phyloP scores from a whole-genome alignment of 305 asterid genomes.

The Caryopteris hybrid region DNA sequence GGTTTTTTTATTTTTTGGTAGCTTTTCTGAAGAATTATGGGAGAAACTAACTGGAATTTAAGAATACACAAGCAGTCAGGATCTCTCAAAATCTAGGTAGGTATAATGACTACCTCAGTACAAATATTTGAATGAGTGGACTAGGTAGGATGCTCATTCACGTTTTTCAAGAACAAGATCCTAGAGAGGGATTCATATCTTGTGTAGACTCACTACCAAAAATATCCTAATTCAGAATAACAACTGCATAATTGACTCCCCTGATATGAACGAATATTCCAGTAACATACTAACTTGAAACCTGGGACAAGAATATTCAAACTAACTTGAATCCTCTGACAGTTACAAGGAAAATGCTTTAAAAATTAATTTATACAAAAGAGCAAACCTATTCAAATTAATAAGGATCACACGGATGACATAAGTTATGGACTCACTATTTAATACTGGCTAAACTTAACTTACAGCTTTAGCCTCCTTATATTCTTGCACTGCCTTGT shows the following conservation, averaged over 20 bases:
- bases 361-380: too few relatives aligned
- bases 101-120: background rate
- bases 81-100: background rate
- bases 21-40: background rate
- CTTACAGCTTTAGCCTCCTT: slow-evolving; percentile 63
- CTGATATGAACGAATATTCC: background rate
- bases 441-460: background rate
- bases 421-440: background rate
- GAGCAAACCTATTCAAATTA: background rate
- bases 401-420: background rate
- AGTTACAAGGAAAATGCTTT: background rate
- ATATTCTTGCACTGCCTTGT: slow-evolving; percentile 58
- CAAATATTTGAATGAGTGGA: background rate
- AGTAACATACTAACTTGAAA: background rate
- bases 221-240: background rate
- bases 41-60: background rate
- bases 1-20: background rate
- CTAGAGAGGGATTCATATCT: background rate
- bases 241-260: background rate
- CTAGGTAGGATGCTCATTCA: background rate
- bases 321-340: background rate
- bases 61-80: background rate
- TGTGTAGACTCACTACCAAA: background rate
- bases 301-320: background rate
- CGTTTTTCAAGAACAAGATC: background rate